phyloP scores from a whole-genome alignment of 2,329 filamentous ascomycete genomes.

The Cadophora malorum region DNA sequence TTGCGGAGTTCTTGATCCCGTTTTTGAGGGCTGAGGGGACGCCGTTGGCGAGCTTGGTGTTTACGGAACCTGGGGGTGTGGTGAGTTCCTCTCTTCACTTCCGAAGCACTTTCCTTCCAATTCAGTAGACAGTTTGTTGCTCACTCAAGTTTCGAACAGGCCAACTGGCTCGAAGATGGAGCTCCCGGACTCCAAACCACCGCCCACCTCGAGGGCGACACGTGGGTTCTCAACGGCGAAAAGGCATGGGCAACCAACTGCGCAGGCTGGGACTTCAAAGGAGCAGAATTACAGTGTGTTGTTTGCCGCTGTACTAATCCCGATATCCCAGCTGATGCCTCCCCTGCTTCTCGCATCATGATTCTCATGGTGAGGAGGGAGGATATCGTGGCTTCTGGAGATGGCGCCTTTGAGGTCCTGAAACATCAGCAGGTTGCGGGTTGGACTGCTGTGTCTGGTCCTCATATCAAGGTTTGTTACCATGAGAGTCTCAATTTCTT shows the following conservation, averaged over 20 bases:
- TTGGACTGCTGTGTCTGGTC: slow-evolving; percentile 55
- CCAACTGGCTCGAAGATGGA: slow-evolving; percentile 58
- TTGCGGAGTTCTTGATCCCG: slow-evolving; percentile 52
- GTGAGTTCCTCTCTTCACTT: not conserved
- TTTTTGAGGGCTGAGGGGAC: slow-evolving; percentile 52
- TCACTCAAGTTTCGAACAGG: not conserved
- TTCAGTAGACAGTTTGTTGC: too few species aligned
- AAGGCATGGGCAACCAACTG: slow-evolving; percentile 62
- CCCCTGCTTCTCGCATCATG: slow-evolving; percentile 50
- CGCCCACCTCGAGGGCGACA: slow-evolving; percentile 52
- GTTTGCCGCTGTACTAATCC: slow-evolving; percentile 50
- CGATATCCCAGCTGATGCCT: slow-evolving; percentile 22
- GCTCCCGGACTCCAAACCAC: slow-evolving; percentile 55
- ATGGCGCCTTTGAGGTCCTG: slow-evolving; percentile 52
- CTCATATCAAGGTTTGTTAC: slow-evolving; percentile 45
- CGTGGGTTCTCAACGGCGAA: slow-evolving; percentile 58
- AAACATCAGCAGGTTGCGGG: slow-evolving; percentile 53
- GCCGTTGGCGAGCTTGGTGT: slow-evolving; percentile 56
- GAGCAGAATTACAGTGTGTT: slow-evolving; percentile 57
- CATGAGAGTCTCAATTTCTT: too few species aligned
- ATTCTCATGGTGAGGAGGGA: slow-evolving; percentile 56
- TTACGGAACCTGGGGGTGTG: slow-evolving; percentile 57
- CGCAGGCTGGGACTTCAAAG: slow-evolving; percentile 58
- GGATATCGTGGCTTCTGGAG: slow-evolving; percentile 51
- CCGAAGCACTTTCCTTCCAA: not conserved